Evolutionary conservation across 208 protist genomes (phyloP).

Genomic region (Crithidia mellificae): DNA sequence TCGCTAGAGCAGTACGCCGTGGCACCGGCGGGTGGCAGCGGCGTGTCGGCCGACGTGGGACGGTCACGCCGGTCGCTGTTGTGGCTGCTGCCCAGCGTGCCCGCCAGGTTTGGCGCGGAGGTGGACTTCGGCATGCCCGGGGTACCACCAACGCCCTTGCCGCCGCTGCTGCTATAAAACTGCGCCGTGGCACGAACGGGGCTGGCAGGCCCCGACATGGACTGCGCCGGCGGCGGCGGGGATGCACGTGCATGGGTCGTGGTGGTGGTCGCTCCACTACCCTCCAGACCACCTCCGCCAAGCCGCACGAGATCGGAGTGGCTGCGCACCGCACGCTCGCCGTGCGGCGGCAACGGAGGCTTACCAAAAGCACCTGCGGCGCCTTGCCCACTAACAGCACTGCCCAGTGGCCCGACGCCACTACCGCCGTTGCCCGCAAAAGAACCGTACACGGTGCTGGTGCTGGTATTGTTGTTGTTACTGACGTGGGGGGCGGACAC

Average conservation of each 20-base stretch:
- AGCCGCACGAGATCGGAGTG: conserved; percentile 11
- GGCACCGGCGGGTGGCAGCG: not conserved
- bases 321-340: conserved; percentile 11
- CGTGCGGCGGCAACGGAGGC: conserved; percentile 20
- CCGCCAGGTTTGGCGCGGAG: not conserved
- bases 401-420: not conserved
- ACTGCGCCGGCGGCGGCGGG: not conserved
- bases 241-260: not conserved
- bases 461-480: no score
- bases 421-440: not conserved
- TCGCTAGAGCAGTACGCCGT: not conserved
- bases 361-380: conserved; percentile 1
- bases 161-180: not conserved
- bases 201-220: not conserved
- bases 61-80: no score
- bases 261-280: not conserved
- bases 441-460: not conserved
- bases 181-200: no score
- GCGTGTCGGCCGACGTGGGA: no score
- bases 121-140: not conserved
- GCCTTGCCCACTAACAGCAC: not conserved
- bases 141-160: no score
- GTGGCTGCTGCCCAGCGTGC: no score
- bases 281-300: not conserved
- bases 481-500: no score